Evolutionary conservation across 2,329 filamentous ascomycete genomes (phyloP), one percentile per base, ranked within the genome.

Genomic region (Immersiporthe knoxdaviesiana): DNA sequence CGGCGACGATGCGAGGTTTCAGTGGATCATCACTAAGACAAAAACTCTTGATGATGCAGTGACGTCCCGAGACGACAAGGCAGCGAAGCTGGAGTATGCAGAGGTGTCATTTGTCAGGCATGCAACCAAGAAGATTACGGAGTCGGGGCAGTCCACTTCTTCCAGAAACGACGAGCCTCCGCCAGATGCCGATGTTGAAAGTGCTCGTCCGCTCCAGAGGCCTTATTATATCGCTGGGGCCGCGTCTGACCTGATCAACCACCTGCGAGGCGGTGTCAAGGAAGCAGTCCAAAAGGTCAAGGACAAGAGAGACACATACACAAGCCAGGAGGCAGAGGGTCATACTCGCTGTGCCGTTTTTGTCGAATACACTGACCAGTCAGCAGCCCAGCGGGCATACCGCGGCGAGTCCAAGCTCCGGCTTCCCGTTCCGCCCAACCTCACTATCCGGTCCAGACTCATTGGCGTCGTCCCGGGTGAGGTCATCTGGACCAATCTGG

Each of bases 401-500:
- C 94, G 97, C 79, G 90, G 89, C 27, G 84, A 97, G 37, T 88
- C 93, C 8, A 92, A 96, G 80, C 39, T 52, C 32, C 92, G 96
- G 78, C 88, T 92, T 67, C 90, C 92, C 37, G 47, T 71, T 12
- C 70, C 67, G 37, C 16, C 64, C 30, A 61, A 63, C 35, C 83
- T 95, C 56, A 92, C 94, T 79, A 94, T 97, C 91, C 88, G 91
- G 30, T 93, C 94, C 62, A 90, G 93, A 39, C 93, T 90, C 76
- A 94, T 95, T 68, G 94, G 93, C 60, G 84, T 97, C 65, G 88
- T 87, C 66, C 95, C 95, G 0, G 83, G 84, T 6, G 94, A 98
- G 76, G 84, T 98, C 64, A 89, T 97, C 72, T 99, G 96, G 96
- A 21, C 44, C 30, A 71, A 69, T 21, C 64, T 71, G 7, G 70